A percentile compares a stretch with the other conserved stretches of the same genome.
Conservation (phyloP, 805 yeast species). For the Cyberlindnera misumaiensis region DNA sequence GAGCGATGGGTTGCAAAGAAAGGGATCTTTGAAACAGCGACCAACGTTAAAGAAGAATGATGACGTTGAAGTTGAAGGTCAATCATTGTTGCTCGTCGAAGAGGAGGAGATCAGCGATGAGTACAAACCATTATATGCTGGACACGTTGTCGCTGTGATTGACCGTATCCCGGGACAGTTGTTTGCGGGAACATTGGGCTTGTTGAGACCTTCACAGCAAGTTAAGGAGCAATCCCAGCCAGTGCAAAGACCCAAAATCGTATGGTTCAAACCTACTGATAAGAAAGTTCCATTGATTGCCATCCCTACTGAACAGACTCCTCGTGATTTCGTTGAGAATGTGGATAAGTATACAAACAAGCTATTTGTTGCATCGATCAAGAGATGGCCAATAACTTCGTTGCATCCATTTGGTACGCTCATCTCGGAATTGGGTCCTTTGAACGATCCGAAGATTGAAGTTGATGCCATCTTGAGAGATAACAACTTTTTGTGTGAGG, state of each 20-base stretch:
- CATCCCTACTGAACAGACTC: constrained; percentile 97
- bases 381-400: constrained; percentile 98
- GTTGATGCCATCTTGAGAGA: constrained; percentile 86
- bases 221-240: constrained; percentile 22
- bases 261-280: constrained; percentile 98
- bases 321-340: constrained; percentile 88
- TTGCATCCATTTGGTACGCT: constrained; percentile 96
- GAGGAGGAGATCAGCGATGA: constrained; percentile 95
- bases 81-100: constrained; percentile 81
- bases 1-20: constrained; percentile 47
- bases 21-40: constrained; percentile 88
- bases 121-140: constrained; percentile 90
- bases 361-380: constrained; percentile 88
- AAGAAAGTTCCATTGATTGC: constrained; percentile 97
- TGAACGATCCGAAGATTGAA: constrained; percentile 72
- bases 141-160: constrained; percentile 96
- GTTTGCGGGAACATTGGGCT: constrained; percentile 89
- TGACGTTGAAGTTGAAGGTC: constrained; percentile 98
- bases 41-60: constrained; percentile 97
- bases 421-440: constrained; percentile 77
- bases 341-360: constrained; percentile 77
- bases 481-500: constrained; percentile 75
- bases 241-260: constrained; percentile 72
- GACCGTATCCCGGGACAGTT: constrained; percentile 97
- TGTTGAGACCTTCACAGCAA: constrained; percentile 92